These are phyloP conservation scores for Rhizophora mangle DNA, from an alignment of 345 rosid species.

Conservation along the genomic window DNA sequence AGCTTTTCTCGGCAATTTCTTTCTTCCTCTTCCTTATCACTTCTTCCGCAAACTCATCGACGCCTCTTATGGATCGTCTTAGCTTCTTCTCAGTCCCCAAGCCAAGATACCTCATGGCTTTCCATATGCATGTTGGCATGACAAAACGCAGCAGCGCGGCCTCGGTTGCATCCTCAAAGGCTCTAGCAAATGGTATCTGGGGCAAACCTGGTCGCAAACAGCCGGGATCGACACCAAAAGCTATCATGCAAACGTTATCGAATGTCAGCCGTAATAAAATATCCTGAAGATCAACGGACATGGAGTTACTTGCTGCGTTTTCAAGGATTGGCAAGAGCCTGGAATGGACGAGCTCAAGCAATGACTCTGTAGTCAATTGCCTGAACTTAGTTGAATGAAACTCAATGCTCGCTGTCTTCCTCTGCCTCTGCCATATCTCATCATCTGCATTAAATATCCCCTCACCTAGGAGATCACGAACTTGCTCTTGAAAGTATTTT, in stretches of 20 bases:
- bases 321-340: conserved; percentile 76
- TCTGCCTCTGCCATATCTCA: conserved; percentile 77
- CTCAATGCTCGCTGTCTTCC: conserved; percentile 90
- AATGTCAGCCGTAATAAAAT: conserved; percentile 72
- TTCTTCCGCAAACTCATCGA: conserved; percentile 69
- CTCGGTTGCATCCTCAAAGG: conserved; percentile 91
- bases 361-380: conserved; percentile 57
- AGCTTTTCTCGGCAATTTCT: conserved; percentile 40
- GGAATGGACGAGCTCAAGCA: conserved; percentile 66
- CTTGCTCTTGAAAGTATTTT: conserved; percentile 55
- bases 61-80: conserved; percentile 58
- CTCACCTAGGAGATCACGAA: conserved; percentile 75
- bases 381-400: conserved; percentile 86
- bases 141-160: conserved; percentile 65
- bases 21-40: conserved; percentile 76
- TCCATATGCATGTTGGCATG: conserved; percentile 83
- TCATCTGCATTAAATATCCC: conserved; percentile 91
- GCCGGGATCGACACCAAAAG: conserved; percentile 93
- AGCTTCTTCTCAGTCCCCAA: conserved; percentile 79
- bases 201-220: conserved; percentile 63
- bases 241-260: conserved; percentile 91
- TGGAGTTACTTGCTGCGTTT: conserved; percentile 34
- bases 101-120: conserved; percentile 58
- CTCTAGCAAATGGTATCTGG: conserved; percentile 69
- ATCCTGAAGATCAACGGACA: conserved; percentile 75